Evolutionary conservation across 257 asterid species (phyloP), one percentile per base, ranked within the genome.

Genomic region (Capsicum pubescens): DNA sequence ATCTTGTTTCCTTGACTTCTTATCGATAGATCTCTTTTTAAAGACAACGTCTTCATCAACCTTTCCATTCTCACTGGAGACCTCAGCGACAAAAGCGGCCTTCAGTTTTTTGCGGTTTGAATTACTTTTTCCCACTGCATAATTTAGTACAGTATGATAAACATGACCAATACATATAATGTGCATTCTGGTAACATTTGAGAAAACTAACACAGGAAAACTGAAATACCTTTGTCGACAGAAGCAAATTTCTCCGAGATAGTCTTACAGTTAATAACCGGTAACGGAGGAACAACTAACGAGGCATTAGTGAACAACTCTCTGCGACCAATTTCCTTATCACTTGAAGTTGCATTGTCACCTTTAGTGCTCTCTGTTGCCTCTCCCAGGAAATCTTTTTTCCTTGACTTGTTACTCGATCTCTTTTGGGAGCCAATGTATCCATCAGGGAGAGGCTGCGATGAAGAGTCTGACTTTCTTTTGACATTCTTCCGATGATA

Each of bases 401-500:
- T 93, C 90, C 82, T 90, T 84, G 90, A 82, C 91, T 88, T 93
- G 88, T 90, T 91, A 80, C 15, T 5, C 61, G 68, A 86, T 84
- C 82, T 86, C 82, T 86, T 90, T 79, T 56, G 90, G 77, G 69
- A 59, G 70, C 87, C 90, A 84, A 67, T 56, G 74, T 85, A 89
- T 84, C 84, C 88, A 19, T 79, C 76, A 13, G 86, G 81, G 77
- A 90, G 85, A 86, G 89, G 88, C 83, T 88, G 85, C 64, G 90
- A 90, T 81, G 88, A 89, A 54, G 94, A 87, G 56, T 59, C 85
- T 0, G 91, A 79, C 42, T 70, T 88, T 89, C 89, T 90, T 86
- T 85, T 77, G 70, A 86, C 87, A 56, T 88, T 92, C 89, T 92
- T 92, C 78, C 93, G 92, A 85, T 87, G 88, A 86, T 93, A 93